Conservation (phyloP, 257 asterid species). For the Plantago elongata region DNA sequence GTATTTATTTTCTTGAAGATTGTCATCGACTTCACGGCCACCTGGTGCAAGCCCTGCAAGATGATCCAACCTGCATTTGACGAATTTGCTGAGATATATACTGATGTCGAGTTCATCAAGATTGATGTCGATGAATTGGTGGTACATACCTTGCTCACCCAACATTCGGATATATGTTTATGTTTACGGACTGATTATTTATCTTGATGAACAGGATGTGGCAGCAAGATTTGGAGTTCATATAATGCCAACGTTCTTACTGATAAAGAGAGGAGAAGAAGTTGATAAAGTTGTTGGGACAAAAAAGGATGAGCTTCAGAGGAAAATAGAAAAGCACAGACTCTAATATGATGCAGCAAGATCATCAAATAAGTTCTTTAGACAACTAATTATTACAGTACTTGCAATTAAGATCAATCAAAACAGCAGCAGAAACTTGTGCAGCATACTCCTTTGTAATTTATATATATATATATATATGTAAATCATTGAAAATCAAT, state of each 20-base stretch:
- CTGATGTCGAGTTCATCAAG: constrained; percentile 63
- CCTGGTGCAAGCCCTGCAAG: constrained; percentile 76
- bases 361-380: too few species aligned
- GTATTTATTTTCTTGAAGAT: constrained; percentile 30
- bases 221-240: constrained; percentile 55
- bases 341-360: constrained; percentile 11
- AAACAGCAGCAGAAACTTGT: too few species aligned
- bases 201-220: constrained; percentile 40
- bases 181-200: too few species aligned
- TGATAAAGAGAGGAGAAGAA: constrained; percentile 52
- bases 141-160: constrained; percentile 26
- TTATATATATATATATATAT: too few species aligned
- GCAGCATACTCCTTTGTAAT: too few species aligned
- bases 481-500: too few species aligned
- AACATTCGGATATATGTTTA: neutral
- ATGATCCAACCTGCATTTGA: constrained; percentile 40
- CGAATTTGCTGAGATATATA: constrained; percentile 49
- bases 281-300: constrained; percentile 55
- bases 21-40: constrained; percentile 62
- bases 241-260: constrained; percentile 58
- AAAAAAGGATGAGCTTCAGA: constrained; percentile 34
- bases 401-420: too few species aligned
- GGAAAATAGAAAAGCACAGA: constrained; percentile 47
- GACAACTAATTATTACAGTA: too few species aligned
- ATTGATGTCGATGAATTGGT: constrained; percentile 59